Base-by-base conservation (phyloP, 2,329 filamentous ascomycete species). In the Phialemonium atrogriseum region DNA sequence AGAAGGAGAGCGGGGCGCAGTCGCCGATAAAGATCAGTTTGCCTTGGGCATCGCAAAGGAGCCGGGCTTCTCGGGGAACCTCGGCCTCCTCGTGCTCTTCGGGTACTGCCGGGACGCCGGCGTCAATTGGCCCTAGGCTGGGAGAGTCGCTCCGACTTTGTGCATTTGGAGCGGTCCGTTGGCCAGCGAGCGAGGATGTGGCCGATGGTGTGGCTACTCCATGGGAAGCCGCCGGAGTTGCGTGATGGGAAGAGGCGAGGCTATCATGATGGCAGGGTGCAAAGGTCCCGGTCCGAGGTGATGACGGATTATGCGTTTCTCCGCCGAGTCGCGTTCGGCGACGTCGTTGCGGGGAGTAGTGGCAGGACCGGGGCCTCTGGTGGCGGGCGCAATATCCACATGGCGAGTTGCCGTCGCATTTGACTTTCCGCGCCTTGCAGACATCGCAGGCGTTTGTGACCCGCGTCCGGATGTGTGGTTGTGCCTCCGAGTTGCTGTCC, bases 21-120 rank as follows among this genome's bases (percentile, higher is more conserved):
- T 73, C 69, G 5, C 69, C 69, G 15, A 73, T 67, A 44, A 73
- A 73, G 18, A 70, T 66, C 14, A 71, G 46, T 41, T 70, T 70
- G 1, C 69, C 69, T 35, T 69, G 64, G 1, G 65, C 59, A 38
- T 73, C 69, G 24, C 62, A 62, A 0, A 73, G 51, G 5, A 73
- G 50, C 3, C 68, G 55, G 3, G 68, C 69, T 36, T 73, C 69
- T 1, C 67, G 56, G 3, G 67, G 69, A 4, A 73, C 69, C 14
- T 72, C 68, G 0, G 68, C 67, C 37, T 72, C 67, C 22, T 72
- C 68, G 17, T 51, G 48, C 25, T 52, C 39, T 12, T 43, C 39
- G 12, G 27, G 20, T 14, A 24, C 34, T 4, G 26, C 28, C 10
- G 38, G 33, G 6, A 24, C 28, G 25, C 19, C 23, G 4, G 27